A percentile compares a stretch with the other conserved stretches of the same genome.
These are phyloP conservation scores for Cicer chorassanicum DNA, from an alignment of 306 rosid species.

Conservation along the genomic window DNA sequence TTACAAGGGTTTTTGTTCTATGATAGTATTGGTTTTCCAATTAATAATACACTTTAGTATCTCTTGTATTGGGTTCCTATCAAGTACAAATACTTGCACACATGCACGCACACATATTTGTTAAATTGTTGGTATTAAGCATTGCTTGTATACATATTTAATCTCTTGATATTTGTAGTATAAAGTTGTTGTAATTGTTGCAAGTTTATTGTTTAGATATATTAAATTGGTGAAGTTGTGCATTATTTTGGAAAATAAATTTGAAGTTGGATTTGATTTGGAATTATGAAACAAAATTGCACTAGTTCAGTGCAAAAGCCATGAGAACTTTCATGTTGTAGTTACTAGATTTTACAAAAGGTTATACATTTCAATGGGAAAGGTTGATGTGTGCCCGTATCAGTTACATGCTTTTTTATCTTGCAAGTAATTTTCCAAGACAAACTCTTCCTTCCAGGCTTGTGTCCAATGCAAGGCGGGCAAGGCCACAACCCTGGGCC, in stretches of 20 bases:
- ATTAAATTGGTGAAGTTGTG: slow-evolving; percentile 7
- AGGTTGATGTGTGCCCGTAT: slow-evolving; percentile 1
- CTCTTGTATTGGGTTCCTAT: too few relatives aligned
- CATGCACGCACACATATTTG: not conserved
- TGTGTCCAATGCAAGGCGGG: too few relatives aligned
- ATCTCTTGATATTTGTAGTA: not conserved
- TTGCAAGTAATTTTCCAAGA: slow-evolving; percentile 1
- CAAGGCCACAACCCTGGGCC: too few relatives aligned
- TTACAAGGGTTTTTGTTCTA: too few relatives aligned
- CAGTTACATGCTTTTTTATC: not conserved
- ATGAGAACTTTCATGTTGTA: not conserved
- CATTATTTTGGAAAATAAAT: not conserved
- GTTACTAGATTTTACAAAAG: not conserved
- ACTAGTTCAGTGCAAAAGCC: not conserved
- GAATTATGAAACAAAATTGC: not conserved
- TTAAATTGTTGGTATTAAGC: not conserved
- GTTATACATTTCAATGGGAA: slow-evolving; percentile 14
- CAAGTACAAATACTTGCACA: not conserved
- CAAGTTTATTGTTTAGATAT: too few relatives aligned
- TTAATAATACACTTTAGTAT: too few relatives aligned
- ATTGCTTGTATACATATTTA: not conserved
- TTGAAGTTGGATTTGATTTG: not conserved
- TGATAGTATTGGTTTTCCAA: too few relatives aligned
- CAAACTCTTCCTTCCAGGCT: not conserved
- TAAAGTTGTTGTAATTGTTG: too few relatives aligned